Percentiles rank a stretch among this genome's conserved stretches.
These are phyloP conservation scores for Phytophthora fragariaefolia DNA, from an alignment of 352 stramenopile species.

Conservation along the genomic window DNA sequence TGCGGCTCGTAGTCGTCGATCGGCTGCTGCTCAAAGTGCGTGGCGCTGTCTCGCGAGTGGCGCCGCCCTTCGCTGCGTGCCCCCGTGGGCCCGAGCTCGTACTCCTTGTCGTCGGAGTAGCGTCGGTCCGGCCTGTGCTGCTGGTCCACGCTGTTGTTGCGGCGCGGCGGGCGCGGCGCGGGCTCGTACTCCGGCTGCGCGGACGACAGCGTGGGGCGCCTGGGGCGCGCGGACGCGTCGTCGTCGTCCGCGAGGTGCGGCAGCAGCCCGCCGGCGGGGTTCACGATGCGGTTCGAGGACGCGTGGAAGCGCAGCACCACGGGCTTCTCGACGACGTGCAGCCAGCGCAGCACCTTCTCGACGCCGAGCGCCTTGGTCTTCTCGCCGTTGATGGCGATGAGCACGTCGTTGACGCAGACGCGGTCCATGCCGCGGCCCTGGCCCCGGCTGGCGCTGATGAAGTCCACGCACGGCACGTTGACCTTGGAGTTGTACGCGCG, in stretches of 20 bases:
- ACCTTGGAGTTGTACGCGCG: conserved; percentile 69
- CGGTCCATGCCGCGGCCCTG: conserved; percentile 74
- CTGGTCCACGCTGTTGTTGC: conserved; percentile 42
- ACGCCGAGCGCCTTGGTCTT: conserved; percentile 79
- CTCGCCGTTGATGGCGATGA: conserved; percentile 83
- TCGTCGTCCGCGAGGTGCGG: conserved; percentile 30
- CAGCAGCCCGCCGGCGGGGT: conserved; percentile 24
- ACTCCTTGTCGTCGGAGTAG: conserved; percentile 27
- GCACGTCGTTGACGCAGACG: conserved; percentile 83
- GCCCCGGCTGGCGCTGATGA: conserved; percentile 59
- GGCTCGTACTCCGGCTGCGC: conserved; percentile 48
- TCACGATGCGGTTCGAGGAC: conserved; percentile 72
- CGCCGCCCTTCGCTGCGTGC: conserved; percentile 21
- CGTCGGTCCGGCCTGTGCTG: conserved; percentile 19
- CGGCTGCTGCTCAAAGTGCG: conserved; percentile 34
- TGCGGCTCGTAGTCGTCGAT: conserved; percentile 25
- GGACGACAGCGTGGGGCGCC: conserved; percentile 20
- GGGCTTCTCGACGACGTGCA: conserved; percentile 78
- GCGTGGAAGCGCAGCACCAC: conserved; percentile 81
- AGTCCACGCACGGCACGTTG: conserved; percentile 78
- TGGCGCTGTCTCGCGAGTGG: conserved; percentile 27
- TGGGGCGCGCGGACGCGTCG: conserved; percentile 15
- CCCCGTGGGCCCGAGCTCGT: conserved; percentile 26
- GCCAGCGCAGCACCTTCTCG: conserved; percentile 78
- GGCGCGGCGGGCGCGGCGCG: conserved; percentile 30